Conservation (phyloP, 306 rosid genomes). For the Parietaria judaica region DNA sequence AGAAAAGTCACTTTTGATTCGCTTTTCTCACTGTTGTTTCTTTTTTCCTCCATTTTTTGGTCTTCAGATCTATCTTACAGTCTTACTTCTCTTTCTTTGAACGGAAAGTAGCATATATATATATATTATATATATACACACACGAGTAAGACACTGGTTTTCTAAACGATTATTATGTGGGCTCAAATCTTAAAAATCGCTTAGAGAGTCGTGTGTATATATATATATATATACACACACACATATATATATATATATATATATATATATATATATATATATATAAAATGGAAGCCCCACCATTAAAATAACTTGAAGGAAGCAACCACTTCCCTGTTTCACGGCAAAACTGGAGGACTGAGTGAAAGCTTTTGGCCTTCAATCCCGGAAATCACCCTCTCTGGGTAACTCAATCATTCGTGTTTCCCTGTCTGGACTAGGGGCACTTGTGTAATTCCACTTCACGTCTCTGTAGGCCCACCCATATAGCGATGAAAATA, state of each 20-base stretch:
- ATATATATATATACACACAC: too few species aligned
- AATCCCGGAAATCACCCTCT: conserved; percentile 22
- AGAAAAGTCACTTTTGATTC: conserved; percentile 6
- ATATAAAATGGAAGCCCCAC: conserved; percentile 19
- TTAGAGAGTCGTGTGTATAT: conserved; percentile 11
- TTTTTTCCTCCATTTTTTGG: conserved; percentile 1
- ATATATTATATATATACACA: too few species aligned
- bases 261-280: too few species aligned
- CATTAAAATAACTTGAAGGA: conserved; percentile 9
- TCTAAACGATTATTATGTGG: not conserved
- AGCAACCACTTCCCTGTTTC: conserved; percentile 31
- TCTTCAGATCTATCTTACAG: conserved; percentile 25
- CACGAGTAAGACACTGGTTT: not conserved
- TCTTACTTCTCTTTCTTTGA: conserved; percentile 27
- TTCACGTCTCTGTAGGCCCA: not conserved
- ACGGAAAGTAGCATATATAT: conserved; percentile 11
- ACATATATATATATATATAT: too few species aligned
- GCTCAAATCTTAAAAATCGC: not conserved
- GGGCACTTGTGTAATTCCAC: conserved; percentile 29
- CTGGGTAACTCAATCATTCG: not conserved
- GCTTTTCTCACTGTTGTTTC: conserved; percentile 18
- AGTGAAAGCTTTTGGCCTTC: not conserved
- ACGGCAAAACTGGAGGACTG: conserved; percentile 57
- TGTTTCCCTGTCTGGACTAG: not conserved
- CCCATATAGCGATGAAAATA: conserved; percentile 32